phyloP scores from a whole-genome alignment of 345 rosid genomes.

The Hirschfeldia incana region DNA sequence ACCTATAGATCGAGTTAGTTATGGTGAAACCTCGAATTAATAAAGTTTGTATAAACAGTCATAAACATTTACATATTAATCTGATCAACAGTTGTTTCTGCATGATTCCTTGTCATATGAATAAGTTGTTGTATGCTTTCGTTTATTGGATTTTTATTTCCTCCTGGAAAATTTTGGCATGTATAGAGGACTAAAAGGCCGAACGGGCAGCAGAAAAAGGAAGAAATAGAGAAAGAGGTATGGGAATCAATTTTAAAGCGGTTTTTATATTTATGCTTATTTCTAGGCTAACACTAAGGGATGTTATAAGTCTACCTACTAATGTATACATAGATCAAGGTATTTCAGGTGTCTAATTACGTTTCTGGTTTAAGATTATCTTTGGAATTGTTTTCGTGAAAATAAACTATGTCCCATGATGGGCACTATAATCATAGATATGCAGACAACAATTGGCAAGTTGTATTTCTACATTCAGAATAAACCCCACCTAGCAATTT shows the following conservation, averaged over 20 bases:
- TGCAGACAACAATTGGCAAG: too few species aligned
- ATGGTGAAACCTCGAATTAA: neutral
- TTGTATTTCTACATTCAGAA: too few species aligned
- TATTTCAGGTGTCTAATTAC: neutral
- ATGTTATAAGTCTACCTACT: slow-evolving; percentile 4
- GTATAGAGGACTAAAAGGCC: slow-evolving; percentile 67
- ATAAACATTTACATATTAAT: neutral
- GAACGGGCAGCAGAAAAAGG: slow-evolving; percentile 65
- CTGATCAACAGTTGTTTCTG: neutral
- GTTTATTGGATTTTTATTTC: neutral
- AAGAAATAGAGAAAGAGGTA: slow-evolving; percentile 89
- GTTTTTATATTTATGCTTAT: slow-evolving; percentile 15
- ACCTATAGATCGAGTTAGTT: neutral
- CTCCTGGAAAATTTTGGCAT: neutral
- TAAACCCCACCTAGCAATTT: too few species aligned
- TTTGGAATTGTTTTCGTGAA: neutral
- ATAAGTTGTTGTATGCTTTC: neutral
- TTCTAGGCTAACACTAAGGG: slow-evolving; percentile 30
- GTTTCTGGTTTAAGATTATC: neutral
- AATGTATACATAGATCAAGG: neutral
- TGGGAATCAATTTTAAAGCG: slow-evolving; percentile 15
- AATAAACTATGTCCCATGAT: neutral
- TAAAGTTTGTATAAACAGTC: neutral
- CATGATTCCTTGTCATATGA: neutral
- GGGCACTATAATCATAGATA: too few species aligned